Base-by-base conservation (phyloP, 768 basidiomycete genomes). In the Suillus spraguei region DNA sequence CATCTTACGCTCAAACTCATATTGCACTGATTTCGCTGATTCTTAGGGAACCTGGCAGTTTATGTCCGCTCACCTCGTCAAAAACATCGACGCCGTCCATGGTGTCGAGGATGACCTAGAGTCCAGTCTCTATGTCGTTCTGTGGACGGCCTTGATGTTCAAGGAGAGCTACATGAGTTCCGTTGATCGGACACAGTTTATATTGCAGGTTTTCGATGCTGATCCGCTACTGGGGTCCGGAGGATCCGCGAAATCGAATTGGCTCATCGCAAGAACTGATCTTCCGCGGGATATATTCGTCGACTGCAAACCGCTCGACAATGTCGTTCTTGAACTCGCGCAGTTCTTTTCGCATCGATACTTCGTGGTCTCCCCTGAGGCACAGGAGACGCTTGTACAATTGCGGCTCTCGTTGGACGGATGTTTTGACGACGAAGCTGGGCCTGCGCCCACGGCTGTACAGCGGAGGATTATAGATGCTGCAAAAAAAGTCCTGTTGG, bases 1-100 rank as follows among this genome's bases (percentile, higher is more conserved):
- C 20, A 2, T 4, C 17, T 55, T 4, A 42, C 9, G 8, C 14
- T 7, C 36, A 32, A 9, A 24, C 0, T 56, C 24, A 10, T 47
- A 10, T 47, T 11, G 10, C 5, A 46, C 28, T 49, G 28, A 47
- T 3, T 55, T 9, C 46, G 0, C 20, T 10, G 9, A 3, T 22
- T 5, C 42, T 2, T 14, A 62, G 61, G 61, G 61, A 28, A 62
- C 61, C 39, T 62, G 53, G 61, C 54, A 62, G 46, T 24, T 47
- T 5, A 47, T 47, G 46, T 47, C 46, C 6, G 46, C 46, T 7
- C 46, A 47, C 46, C 61, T 62, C 24, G 0, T 62, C 28, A 24
- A 56, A 5, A n/a, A 62, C 16, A 20, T 7, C 4, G 0, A 1
- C 0, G 54, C 54, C 14, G 2, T 22, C 5, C 61, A 62, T 36